phyloP scores from a whole-genome alignment of 1,284 basidiomycete species.

The Moniliella sp. region DNA sequence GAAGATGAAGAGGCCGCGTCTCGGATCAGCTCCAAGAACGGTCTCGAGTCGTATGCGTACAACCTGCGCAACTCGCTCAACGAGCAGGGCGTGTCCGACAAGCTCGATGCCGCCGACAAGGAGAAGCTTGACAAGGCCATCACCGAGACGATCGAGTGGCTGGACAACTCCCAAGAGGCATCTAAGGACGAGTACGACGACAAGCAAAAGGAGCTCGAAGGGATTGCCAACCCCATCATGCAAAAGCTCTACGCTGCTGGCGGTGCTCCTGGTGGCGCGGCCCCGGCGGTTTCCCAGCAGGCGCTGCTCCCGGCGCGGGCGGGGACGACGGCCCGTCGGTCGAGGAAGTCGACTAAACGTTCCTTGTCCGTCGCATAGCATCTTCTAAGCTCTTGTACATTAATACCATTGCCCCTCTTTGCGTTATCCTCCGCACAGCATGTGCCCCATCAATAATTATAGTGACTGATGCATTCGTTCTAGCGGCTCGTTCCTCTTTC shows the following conservation, averaged over 20 bases:
- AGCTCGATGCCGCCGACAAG: conserved; percentile 75
- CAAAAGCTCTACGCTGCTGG: conserved; percentile 59
- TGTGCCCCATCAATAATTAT: no score
- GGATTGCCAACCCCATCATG: conserved; percentile 78
- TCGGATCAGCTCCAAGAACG: conserved; percentile 60
- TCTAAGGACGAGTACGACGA: conserved; percentile 86
- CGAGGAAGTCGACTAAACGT: conserved; percentile 61
- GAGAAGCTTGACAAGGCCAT: conserved; percentile 59
- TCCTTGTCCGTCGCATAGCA: no score
- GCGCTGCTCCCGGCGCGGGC: conserved; percentile 11
- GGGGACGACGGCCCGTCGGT: conserved; percentile 59
- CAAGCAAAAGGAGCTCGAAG: conserved; percentile 88
- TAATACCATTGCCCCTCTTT: no score
- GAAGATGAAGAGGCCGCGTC: conserved; percentile 38
- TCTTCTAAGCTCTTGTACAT: no score
- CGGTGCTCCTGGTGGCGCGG: conserved; percentile 44
- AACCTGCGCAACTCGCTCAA: conserved; percentile 61
- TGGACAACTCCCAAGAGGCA: conserved; percentile 69
- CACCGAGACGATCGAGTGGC: conserved; percentile 66
- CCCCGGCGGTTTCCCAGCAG: conserved; percentile 36
- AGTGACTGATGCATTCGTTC: no score
- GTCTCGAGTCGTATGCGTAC: conserved; percentile 76
- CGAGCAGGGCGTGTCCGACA: conserved; percentile 40
- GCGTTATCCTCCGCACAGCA: no score
- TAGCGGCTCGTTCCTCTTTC: no score